Conservation (phyloP, 345 rosid genomes). For the Carallia pectinifolia region DNA sequence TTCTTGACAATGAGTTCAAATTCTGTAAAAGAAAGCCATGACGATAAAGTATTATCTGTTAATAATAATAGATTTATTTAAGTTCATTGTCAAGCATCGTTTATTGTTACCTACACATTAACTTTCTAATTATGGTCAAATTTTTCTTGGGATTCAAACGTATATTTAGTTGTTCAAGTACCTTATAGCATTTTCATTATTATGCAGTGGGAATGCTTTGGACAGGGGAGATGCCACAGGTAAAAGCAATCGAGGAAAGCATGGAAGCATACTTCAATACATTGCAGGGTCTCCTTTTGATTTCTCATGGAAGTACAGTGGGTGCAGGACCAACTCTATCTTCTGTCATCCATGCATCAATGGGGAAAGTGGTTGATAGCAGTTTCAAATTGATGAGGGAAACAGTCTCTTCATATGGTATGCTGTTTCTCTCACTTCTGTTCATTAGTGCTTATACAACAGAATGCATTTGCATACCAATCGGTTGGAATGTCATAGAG, state of each 20-base stretch:
- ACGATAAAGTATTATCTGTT: too few relatives aligned
- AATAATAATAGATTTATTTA: too few relatives aligned
- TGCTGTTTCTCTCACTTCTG: not conserved
- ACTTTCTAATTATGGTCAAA: too few relatives aligned
- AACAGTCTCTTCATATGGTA: slow-evolving; percentile 66
- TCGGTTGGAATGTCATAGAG: not conserved
- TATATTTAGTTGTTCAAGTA: not conserved
- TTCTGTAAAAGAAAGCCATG: too few relatives aligned
- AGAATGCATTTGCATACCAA: not conserved
- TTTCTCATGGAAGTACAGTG: slow-evolving; percentile 72
- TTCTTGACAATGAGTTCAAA: too few relatives aligned
- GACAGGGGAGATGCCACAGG: slow-evolving; percentile 67
- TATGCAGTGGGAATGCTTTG: slow-evolving; percentile 85
- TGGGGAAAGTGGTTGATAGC: slow-evolving; percentile 73
- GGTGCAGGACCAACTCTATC: slow-evolving; percentile 91
- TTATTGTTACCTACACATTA: too few relatives aligned
- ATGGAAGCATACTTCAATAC: slow-evolving; percentile 65
- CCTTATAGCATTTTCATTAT: slow-evolving; percentile 6
- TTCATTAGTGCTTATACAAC: not conserved
- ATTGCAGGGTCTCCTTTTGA: slow-evolving; percentile 77
- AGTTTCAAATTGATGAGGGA: slow-evolving; percentile 82
- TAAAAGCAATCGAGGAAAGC: slow-evolving; percentile 65
- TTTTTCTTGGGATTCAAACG: too few relatives aligned
- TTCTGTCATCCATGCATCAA: slow-evolving; percentile 49
- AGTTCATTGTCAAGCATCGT: too few relatives aligned